A percentile compares a stretch with the other conserved stretches of the same genome.
These are phyloP conservation scores for Cryptococcus maquisensis DNA, from an alignment of 1,284 basidiomycete species.

Conservation along the genomic window DNA sequence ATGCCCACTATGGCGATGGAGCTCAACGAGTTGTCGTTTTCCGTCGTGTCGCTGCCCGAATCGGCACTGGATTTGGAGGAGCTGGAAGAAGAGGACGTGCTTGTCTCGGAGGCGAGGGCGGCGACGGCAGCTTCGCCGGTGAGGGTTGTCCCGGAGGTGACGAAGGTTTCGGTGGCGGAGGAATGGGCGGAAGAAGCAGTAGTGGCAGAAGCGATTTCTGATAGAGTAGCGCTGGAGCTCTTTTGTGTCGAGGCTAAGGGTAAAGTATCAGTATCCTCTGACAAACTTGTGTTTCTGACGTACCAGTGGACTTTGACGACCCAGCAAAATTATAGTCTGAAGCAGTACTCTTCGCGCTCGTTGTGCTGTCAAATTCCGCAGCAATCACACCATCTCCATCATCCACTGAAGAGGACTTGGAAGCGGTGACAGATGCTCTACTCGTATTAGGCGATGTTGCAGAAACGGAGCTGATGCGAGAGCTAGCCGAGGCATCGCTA, in stretches of 20 bases:
- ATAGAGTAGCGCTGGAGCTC: not conserved
- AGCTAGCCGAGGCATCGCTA: not conserved
- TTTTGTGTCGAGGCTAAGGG: not conserved
- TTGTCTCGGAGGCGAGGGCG: conserved; percentile 1
- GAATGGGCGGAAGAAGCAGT: not conserved
- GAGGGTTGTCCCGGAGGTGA: conserved; percentile 1
- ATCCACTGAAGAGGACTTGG: not conserved
- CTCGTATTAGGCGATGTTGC: not conserved
- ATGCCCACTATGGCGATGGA: conserved; percentile 27
- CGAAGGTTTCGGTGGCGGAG: not conserved
- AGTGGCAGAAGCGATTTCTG: not conserved
- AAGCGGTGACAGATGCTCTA: not conserved
- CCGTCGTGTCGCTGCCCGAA: conserved; percentile 19
- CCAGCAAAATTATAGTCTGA: not conserved
- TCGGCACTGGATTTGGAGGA: not conserved
- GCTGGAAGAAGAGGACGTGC: conserved; percentile 2
- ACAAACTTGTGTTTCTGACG: not conserved
- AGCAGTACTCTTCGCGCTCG: not conserved
- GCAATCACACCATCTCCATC: not conserved
- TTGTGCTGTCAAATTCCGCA: not conserved
- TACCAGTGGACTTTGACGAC: not conserved
- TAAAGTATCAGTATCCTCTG: not conserved
- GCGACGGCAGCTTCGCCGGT: conserved; percentile 4
- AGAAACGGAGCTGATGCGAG: not conserved
- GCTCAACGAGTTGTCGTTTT: conserved; percentile 42